Conservation (phyloP, 257 asterid species). For the Mentha longifolia region DNA sequence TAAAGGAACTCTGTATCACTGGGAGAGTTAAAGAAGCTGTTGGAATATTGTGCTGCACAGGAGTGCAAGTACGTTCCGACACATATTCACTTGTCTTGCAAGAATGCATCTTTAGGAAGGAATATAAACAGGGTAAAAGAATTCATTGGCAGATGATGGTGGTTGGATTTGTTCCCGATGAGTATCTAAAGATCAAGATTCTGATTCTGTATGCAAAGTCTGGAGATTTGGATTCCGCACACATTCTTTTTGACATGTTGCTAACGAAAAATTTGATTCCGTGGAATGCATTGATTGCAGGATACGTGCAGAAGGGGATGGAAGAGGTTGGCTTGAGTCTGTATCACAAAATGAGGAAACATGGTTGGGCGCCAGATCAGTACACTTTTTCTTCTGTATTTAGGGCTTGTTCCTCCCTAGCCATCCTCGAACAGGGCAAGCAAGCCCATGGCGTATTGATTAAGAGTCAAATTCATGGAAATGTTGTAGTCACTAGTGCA, state of each 20-base stretch:
- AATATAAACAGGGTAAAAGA: slow-evolving; percentile 68
- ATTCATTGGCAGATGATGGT: slow-evolving; percentile 88
- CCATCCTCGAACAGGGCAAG: slow-evolving; percentile 82
- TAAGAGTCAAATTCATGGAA: slow-evolving; percentile 63
- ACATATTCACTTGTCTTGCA: slow-evolving; percentile 87
- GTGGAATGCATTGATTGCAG: slow-evolving; percentile 88
- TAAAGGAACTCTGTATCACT: slow-evolving; percentile 80
- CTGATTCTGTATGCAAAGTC: slow-evolving; percentile 80
- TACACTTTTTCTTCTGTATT: slow-evolving; percentile 85
- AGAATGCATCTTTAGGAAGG: slow-evolving; percentile 84
- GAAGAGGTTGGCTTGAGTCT: slow-evolving; percentile 76
- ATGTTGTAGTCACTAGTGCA: slow-evolving; percentile 79
- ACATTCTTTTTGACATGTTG: slow-evolving; percentile 60
- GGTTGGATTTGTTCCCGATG: slow-evolving; percentile 69
- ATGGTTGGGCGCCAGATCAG: slow-evolving; percentile 78
- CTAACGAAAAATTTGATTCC: slow-evolving; percentile 56
- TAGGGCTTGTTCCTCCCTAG: slow-evolving; percentile 92
- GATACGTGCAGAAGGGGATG: slow-evolving; percentile 78
- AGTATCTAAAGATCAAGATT: slow-evolving; percentile 77
- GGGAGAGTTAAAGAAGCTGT: slow-evolving; percentile 89
- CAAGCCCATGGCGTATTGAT: slow-evolving; percentile 75
- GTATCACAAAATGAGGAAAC: slow-evolving; percentile 66
- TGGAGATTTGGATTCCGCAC: slow-evolving; percentile 70
- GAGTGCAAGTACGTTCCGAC: slow-evolving; percentile 56
- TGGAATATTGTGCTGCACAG: slow-evolving; percentile 71